phyloP scores from a whole-genome alignment of 805 yeast genomes.

The Cyberlindnera samutprakarnensis region DNA sequence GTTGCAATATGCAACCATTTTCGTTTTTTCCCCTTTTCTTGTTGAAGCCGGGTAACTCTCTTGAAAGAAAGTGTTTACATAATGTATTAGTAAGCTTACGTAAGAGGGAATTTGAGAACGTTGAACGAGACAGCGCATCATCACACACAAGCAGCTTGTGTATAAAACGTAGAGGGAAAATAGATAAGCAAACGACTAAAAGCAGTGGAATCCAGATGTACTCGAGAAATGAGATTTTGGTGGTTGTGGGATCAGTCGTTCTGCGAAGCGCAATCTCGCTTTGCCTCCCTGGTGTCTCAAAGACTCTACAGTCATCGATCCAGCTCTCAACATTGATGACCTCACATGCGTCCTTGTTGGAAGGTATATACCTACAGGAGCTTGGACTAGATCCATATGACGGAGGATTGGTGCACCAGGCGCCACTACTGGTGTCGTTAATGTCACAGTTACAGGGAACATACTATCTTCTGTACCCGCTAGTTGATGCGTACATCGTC shows the following conservation, averaged over 20 bases:
- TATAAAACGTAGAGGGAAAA: no score
- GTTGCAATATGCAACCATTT: no score
- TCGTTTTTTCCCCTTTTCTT: no score
- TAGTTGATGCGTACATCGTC: constrained; percentile 53
- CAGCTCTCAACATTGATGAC: constrained; percentile 69
- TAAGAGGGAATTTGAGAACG: no score
- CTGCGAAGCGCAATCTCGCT: constrained; percentile 14
- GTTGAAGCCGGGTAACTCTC: no score
- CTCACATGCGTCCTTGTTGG: constrained; percentile 56
- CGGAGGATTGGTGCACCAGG: constrained; percentile 84
- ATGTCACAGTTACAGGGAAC: constrained; percentile 29
- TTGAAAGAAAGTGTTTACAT: no score
- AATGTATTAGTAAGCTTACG: no score
- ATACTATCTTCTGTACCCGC: constrained; percentile 38
- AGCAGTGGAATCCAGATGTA: no score
- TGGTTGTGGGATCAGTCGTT: constrained; percentile 9
- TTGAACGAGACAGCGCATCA: no score
- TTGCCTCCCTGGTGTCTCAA: constrained; percentile 13
- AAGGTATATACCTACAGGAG: constrained; percentile 55
- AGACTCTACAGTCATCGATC: constrained; percentile 29
- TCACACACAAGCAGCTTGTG: no score
- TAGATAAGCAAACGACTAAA: no score
- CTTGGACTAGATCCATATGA: constrained; percentile 60
- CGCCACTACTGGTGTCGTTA: constrained; percentile 60
- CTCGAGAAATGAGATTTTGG: constrained; percentile 5